Conservation (phyloP, 768 basidiomycete genomes). For the Ramaria sp. region DNA sequence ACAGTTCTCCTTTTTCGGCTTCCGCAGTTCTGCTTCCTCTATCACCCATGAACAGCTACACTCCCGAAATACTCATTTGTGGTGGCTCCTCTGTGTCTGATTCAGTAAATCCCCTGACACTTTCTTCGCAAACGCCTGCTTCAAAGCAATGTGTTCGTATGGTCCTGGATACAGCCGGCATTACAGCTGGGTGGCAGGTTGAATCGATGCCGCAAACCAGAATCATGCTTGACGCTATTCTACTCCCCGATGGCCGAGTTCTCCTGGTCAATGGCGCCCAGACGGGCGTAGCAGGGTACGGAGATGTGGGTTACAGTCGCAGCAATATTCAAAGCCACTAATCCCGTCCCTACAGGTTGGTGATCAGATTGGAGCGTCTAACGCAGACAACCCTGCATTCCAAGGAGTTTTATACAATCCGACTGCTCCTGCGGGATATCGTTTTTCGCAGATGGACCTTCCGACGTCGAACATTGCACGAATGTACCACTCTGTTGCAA, state of each 20-base stretch:
- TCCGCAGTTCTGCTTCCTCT: constrained; percentile 26
- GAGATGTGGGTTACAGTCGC: constrained; percentile 15
- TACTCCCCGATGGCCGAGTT: constrained; percentile 29
- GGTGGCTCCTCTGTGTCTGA: constrained; percentile 31
- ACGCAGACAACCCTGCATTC: constrained; percentile 26
- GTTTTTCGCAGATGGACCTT: constrained; percentile 27
- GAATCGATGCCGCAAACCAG: constrained; percentile 33
- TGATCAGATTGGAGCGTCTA: constrained; percentile 26
- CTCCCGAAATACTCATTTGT: constrained; percentile 37
- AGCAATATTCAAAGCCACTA: constrained; percentile 12
- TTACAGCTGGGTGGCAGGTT: constrained; percentile 34
- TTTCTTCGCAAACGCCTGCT: constrained; percentile 30
- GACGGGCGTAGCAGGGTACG: constrained; percentile 32
- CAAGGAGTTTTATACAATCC: constrained; percentile 24
- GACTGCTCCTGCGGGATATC: constrained; percentile 17
- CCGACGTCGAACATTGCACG: constrained; percentile 22
- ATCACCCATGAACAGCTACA: constrained; percentile 26
- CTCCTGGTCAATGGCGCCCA: constrained; percentile 33
- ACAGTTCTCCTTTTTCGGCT: constrained; percentile 14
- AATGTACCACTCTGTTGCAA: constrained; percentile 30
- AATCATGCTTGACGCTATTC: constrained; percentile 22
- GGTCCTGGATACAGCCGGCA: constrained; percentile 30
- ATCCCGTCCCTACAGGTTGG: constrained; percentile 3
- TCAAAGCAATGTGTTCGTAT: constrained; percentile 33
- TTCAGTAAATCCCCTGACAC: constrained; percentile 17